phyloP scores from a whole-genome alignment of 192 early-diverging fungal species.

The Funneliformis geosporum region DNA sequence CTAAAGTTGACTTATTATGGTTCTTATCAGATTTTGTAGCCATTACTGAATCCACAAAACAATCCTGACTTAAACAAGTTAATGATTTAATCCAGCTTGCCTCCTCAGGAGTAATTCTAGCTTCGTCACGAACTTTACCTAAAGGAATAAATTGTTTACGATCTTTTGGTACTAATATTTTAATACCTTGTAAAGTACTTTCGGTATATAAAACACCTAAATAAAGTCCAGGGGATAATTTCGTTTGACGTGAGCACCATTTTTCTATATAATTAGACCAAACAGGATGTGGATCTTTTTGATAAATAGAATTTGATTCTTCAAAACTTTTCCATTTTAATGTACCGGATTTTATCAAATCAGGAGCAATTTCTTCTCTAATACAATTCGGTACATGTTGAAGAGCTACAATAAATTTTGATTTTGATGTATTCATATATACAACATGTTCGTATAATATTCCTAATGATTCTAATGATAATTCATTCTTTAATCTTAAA shows the following conservation, averaged over 20 bases:
- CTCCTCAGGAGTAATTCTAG: conserved; percentile 37
- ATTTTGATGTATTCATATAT: conserved; percentile 36
- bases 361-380: conserved; percentile 39
- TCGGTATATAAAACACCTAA: conserved; percentile 52
- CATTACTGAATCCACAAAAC: conserved; percentile 34
- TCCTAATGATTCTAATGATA: conserved; percentile 34
- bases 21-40: conserved; percentile 6
- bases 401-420: conserved; percentile 48
- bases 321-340: conserved; percentile 46
- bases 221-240: conserved; percentile 47
- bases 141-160: conserved; percentile 50
- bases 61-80: conserved; percentile 25
- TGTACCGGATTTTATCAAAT: conserved; percentile 37
- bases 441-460: conserved; percentile 47
- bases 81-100: conserved; percentile 49
- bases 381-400: conserved; percentile 40
- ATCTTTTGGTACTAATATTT: conserved; percentile 45
- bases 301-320: conserved; percentile 29
- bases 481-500: conserved; percentile 33
- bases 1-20: conserved; percentile 4
- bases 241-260: conserved; percentile 38
- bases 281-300: conserved; percentile 27
- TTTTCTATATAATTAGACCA: conserved; percentile 33
- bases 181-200: conserved; percentile 46
- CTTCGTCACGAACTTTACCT: conserved; percentile 43